A percentile compares a stretch with the other conserved stretches of the same genome.
Evolutionary conservation across 2,329 filamentous ascomycete genomes (phyloP).

Genomic region (Grosmannia serpens): DNA sequence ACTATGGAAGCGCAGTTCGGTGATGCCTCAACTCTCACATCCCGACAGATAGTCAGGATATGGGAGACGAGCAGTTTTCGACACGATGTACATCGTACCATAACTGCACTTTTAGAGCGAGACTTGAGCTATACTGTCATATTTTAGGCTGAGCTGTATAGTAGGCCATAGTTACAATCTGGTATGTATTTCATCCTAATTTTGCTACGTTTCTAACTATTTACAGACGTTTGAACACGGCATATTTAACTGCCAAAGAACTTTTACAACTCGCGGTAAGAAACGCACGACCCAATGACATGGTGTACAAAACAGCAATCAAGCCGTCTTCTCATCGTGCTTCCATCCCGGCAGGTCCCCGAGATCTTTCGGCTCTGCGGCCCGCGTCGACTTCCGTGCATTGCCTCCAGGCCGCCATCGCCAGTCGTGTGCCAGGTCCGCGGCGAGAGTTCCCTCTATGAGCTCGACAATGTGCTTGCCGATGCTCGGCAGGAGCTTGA

Average conservation of each 20-base stretch:
- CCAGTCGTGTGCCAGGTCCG: not conserved
- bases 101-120: slow-evolving; percentile 9
- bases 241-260: no score
- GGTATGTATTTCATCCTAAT: no score
- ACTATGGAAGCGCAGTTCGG: slow-evolving; percentile 13
- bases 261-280: not conserved
- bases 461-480: slow-evolving; percentile 5
- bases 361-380: not conserved
- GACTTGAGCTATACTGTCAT: not conserved
- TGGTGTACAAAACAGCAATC: not conserved
- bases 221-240: no score
- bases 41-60: not conserved
- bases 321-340: not conserved
- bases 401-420: slow-evolving; percentile 5
- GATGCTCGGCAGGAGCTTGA: slow-evolving; percentile 3
- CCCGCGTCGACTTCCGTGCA: slow-evolving; percentile 1
- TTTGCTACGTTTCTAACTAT: no score
- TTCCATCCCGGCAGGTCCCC: slow-evolving; percentile 1
- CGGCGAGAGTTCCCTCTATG: not conserved
- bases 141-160: no score
- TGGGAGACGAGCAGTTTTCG: slow-evolving; percentile 6
- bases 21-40: slow-evolving; percentile 6
- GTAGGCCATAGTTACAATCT: no score
- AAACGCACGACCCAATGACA: not conserved
- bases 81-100: slow-evolving; percentile 8